Percentiles rank a stretch among this genome's conserved stretches.
phyloP scores from a whole-genome alignment of 768 basidiomycete species.

The Tylopilus felleus region DNA sequence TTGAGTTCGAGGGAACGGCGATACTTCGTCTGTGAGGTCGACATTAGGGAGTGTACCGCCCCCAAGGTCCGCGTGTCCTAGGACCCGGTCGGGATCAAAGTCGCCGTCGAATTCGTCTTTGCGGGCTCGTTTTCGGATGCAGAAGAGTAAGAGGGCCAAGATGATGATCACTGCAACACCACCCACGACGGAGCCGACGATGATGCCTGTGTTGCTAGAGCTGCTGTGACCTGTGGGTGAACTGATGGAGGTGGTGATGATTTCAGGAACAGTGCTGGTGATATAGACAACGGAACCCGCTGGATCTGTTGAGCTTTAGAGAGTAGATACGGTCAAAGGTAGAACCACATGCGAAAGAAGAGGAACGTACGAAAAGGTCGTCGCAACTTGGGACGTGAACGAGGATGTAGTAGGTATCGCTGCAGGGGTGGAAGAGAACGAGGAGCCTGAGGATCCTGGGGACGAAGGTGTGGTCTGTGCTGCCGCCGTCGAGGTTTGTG shows the following conservation, averaged over 20 bases:
- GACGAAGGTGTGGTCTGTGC: neutral
- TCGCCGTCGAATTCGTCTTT: conserved; percentile 47
- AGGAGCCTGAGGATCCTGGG: neutral
- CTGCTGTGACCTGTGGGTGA: neutral
- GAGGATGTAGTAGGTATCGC: neutral
- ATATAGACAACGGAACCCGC: conserved; percentile 18
- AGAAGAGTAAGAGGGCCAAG: conserved; percentile 30
- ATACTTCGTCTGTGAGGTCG: conserved; percentile 30
- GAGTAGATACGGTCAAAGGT: neutral
- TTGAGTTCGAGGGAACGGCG: conserved; percentile 19
- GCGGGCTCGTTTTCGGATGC: conserved; percentile 22
- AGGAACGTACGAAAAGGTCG: conserved; percentile 18
- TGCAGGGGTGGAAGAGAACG: neutral
- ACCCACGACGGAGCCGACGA: conserved; percentile 54
- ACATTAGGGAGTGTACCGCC: conserved; percentile 27
- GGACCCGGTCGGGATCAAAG: conserved; percentile 47
- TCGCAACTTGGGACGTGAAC: conserved; percentile 18
- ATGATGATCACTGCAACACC: conserved; percentile 34
- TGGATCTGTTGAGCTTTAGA: conserved; percentile 21
- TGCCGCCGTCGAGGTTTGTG: neutral
- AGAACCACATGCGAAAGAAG: neutral
- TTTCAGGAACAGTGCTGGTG: conserved; percentile 17
- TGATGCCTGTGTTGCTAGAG: conserved; percentile 34
- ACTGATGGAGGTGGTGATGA: conserved; percentile 13
- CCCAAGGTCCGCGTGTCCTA: conserved; percentile 21